A percentile compares a stretch with the other conserved stretches of the same genome.
Conservation (phyloP, 345 rosid species). For the Combretum micranthum region DNA sequence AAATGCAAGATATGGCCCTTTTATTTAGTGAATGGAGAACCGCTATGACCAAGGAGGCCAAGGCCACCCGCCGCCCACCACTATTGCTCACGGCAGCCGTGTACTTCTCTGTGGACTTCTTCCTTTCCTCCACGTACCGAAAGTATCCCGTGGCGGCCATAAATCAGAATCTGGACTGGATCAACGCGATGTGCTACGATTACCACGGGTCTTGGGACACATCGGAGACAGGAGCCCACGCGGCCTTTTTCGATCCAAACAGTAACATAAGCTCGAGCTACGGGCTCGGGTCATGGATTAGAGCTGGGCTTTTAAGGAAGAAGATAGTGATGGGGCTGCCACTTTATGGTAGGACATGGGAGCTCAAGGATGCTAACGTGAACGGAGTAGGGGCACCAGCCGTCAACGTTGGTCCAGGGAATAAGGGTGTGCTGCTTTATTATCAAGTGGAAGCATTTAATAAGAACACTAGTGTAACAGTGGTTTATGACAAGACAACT, state of each 20-base stretch:
- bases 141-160: conserved; percentile 15
- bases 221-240: conserved; percentile 22
- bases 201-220: conserved; percentile 28
- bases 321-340: conserved; percentile 27
- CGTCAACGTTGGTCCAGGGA: conserved; percentile 17
- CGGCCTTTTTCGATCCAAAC: conserved; percentile 15
- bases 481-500: conserved; percentile 10
- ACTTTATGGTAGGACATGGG: conserved; percentile 26
- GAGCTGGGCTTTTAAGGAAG: conserved; percentile 10
- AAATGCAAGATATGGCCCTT: conserved; percentile 17
- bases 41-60: conserved; percentile 11
- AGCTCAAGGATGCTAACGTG: conserved; percentile 14
- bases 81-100: conserved; percentile 26
- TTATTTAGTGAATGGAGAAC: conserved; percentile 22
- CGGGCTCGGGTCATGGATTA: conserved; percentile 21
- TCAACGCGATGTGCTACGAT: conserved; percentile 25
- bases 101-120: conserved; percentile 18
- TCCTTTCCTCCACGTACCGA: conserved; percentile 3
- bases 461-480: conserved; percentile 8
- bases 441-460: conserved; percentile 12
- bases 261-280: conserved; percentile 18
- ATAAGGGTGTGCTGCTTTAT: conserved; percentile 3
- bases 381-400: conserved; percentile 21
- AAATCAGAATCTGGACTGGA: conserved; percentile 12
- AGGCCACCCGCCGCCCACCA: conserved; percentile 7